Evolutionary conservation across 495 filamentous ascomycete genomes (phyloP).

Genomic region (Lophium mytilinum): DNA sequence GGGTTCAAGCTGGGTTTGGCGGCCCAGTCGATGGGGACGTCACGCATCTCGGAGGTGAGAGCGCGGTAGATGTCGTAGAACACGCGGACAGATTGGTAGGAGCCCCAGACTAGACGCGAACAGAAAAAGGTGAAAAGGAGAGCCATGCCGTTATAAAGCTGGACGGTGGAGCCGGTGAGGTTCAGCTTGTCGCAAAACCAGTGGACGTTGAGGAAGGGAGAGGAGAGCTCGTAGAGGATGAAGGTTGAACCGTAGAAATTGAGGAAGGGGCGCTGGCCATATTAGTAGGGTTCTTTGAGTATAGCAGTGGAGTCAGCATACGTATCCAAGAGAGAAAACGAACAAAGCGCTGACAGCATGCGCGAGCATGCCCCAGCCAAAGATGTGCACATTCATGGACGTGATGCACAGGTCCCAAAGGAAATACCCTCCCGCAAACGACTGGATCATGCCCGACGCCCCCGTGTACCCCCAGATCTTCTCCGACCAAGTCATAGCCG

Average conservation of each 20-base stretch:
- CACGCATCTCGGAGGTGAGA: conserved; percentile 6
- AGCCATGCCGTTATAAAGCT: conserved; percentile 81
- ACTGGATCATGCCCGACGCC: conserved; percentile 70
- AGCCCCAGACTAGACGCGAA: conserved; percentile 88
- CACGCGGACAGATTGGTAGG: conserved; percentile 66
- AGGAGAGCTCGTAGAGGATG: conserved; percentile 91
- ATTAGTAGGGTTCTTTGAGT: neutral
- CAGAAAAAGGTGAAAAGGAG: conserved; percentile 70
- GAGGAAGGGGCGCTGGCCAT: conserved; percentile 71
- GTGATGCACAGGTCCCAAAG: conserved; percentile 84
- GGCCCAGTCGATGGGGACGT: neutral
- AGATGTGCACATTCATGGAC: conserved; percentile 60
- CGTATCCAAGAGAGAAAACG: conserved; percentile 88
- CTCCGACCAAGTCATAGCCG: conserved; percentile 59
- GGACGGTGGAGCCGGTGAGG: conserved; percentile 73
- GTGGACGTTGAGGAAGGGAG: conserved; percentile 54
- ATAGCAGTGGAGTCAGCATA: conserved; percentile 58
- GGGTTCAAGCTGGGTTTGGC: conserved; percentile 2
- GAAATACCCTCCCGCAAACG: conserved; percentile 88
- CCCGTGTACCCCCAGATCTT: conserved; percentile 90
- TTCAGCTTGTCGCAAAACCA: conserved; percentile 99
- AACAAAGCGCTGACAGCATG: conserved; percentile 78
- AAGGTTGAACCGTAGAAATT: conserved; percentile 89
- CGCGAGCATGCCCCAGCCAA: conserved; percentile 81
- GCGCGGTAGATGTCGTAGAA: conserved; percentile 74